Conservation (phyloP, 495 filamentous ascomycete genomes). For the Bacidia rubella region DNA sequence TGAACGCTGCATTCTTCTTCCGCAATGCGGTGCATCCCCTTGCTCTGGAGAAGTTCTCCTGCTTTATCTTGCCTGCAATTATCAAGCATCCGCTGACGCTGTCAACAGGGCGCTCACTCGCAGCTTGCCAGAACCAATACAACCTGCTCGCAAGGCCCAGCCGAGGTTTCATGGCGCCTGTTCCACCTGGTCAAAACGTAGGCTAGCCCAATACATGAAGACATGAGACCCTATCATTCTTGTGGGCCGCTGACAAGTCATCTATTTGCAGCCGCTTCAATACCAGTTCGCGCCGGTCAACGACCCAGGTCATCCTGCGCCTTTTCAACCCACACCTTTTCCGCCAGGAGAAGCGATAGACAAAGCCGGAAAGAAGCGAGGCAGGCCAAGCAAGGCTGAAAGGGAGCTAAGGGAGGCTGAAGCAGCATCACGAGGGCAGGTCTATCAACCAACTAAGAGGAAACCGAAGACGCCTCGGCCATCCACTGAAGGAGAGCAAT, state of each 20-base stretch:
- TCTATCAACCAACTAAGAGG: conserved; percentile 29
- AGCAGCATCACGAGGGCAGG: conserved; percentile 38
- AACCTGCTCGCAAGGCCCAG: conserved; percentile 9
- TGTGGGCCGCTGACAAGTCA: neutral
- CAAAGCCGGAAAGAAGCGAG: conserved; percentile 44
- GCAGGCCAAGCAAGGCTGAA: conserved; percentile 45
- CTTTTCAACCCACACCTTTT: conserved; percentile 15
- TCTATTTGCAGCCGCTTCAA: conserved; percentile 19
- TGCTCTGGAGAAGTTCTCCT: neutral
- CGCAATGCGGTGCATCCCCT: too few species aligned
- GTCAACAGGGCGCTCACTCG: conserved; percentile 29
- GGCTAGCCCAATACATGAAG: too few species aligned
- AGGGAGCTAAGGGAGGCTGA: conserved; percentile 36
- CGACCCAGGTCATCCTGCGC: conserved; percentile 14
- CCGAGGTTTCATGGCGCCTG: neutral
- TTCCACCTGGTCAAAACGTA: neutral
- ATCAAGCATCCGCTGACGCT: too few species aligned
- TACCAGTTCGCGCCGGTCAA: conserved; percentile 21
- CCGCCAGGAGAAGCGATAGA: conserved; percentile 19
- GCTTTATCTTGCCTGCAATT: too few species aligned
- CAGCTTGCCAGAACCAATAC: conserved; percentile 26
- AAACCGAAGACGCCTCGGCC: conserved; percentile 17
- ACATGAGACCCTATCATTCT: too few species aligned
- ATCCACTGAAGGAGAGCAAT: conserved; percentile 11
- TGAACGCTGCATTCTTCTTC: conserved; percentile 1